Percentiles rank a stretch among this genome's conserved stretches.
phyloP scores from a whole-genome alignment of 1,139 yeast species.

The Hemisphaericaspora xylanilytica region DNA sequence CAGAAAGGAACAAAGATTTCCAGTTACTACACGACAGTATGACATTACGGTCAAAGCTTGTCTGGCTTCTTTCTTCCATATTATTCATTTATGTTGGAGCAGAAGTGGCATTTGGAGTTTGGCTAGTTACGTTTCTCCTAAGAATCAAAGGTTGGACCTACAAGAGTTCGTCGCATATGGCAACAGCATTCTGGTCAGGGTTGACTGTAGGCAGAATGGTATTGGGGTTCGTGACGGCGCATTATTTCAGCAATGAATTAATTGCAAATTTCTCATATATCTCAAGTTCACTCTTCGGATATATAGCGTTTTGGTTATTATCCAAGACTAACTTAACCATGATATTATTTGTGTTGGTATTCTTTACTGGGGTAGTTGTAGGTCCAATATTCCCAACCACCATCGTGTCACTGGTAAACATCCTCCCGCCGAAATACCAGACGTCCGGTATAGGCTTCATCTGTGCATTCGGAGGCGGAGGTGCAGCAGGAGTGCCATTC shows the following conservation, averaged over 20 bases:
- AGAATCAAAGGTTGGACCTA: slow-evolving; percentile 48
- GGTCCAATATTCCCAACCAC: slow-evolving; percentile 86
- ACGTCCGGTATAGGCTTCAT: slow-evolving; percentile 72
- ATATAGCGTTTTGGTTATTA: slow-evolving; percentile 29
- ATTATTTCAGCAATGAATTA: slow-evolving; percentile 42
- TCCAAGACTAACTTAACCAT: slow-evolving; percentile 15
- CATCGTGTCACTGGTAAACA: slow-evolving; percentile 59
- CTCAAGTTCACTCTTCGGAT: slow-evolving; percentile 28
- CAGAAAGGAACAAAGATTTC: no score
- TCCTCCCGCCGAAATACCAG: slow-evolving; percentile 60
- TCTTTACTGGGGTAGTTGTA: slow-evolving; percentile 60
- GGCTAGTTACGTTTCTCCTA: slow-evolving; percentile 60
- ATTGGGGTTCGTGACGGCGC: slow-evolving; percentile 60
- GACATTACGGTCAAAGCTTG: slow-evolving; percentile 41
- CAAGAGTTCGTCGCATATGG: slow-evolving; percentile 53
- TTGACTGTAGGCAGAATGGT: slow-evolving; percentile 59
- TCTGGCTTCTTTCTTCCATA: slow-evolving; percentile 47
- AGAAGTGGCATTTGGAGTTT: slow-evolving; percentile 67
- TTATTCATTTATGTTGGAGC: slow-evolving; percentile 65
- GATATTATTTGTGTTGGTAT: slow-evolving; percentile 37
- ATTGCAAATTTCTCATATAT: slow-evolving; percentile 41
- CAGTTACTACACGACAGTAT: no score
- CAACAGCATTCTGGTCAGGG: slow-evolving; percentile 66
- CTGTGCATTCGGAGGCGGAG: slow-evolving; percentile 74
- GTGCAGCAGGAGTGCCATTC: slow-evolving; percentile 72